Base-by-base conservation (phyloP, 2,329 filamentous ascomycete genomes). In the Colletotrichum falcatum region DNA sequence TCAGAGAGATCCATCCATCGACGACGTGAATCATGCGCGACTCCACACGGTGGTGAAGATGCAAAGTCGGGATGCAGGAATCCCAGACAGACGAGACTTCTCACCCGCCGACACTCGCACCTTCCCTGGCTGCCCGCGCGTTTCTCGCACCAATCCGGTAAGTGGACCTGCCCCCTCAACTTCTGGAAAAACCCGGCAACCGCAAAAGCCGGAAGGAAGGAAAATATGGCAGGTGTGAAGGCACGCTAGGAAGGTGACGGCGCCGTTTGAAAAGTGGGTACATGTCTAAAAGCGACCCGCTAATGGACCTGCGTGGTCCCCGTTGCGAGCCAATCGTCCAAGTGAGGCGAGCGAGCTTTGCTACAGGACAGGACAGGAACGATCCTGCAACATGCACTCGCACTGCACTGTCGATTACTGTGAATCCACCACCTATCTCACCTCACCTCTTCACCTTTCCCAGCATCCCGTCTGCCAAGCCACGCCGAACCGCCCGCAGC, bases 141-240 rank as follows among this genome's bases (percentile, higher is more conserved):
- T 59, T 53, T 61, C 66, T 53, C 35, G 53, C 28, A 37, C 61
- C 37, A 65, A 59, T 46, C 46, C 53, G 42, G 65, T 61, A 60
- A 30, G 62, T 66, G 48, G 66, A 54, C 9, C 37, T 11, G 51
- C 51, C 67, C 39, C 67, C 67, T 70, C 67, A 63, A 30, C 64
- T 70, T 70, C 67, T 70, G 67, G 67, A 70, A 70, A 67, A 67
- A 70, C 64, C 62, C 64, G 64, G 58, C 64, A 58, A 46, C 64
- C 58, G 67, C 58, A 51, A 67, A 58, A 70, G 67, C 64, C 67
- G 67, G 67, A 67, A 62, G 56, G 58, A 61, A 37, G 30, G 23
- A 51, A 44, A 44, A n/a, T n/a, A 61, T 37, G 59, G 59, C 39
- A 61, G 59, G 46, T 61, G 33, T n/a, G 59, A 49, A 37, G 59